phyloP scores from a whole-genome alignment of 2,329 filamentous ascomycete species.

The Phaeoacremonium minimum region DNA sequence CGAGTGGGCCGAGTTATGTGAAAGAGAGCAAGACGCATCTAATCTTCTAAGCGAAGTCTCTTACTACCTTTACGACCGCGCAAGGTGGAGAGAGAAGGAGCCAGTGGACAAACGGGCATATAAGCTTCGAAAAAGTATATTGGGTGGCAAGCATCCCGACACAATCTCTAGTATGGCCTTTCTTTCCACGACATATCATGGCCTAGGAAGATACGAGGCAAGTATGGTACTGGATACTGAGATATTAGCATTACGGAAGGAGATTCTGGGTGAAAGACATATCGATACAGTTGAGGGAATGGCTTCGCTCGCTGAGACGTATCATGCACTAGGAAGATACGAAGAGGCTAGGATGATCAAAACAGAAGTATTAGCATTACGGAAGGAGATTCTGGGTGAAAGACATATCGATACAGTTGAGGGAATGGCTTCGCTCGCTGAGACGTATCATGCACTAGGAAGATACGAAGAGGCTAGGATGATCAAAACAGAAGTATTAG shows the following conservation, averaged over 20 bases:
- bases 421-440: conserved; percentile 16
- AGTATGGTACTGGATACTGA: conserved; percentile 5
- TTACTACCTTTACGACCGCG: conserved; percentile 14
- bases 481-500: conserved; percentile 6
- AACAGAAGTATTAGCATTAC: conserved; percentile 8
- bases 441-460: conserved; percentile 12
- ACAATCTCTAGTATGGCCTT: conserved; percentile 2
- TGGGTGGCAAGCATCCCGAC: conserved; percentile 4
- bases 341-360: conserved; percentile 9
- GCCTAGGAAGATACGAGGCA: conserved; percentile 11
- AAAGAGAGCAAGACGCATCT: conserved; percentile 7
- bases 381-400: conserved; percentile 12
- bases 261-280: conserved; percentile 16
- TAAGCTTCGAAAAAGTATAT: not conserved
- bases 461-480: conserved; percentile 11
- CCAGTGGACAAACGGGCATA: conserved; percentile 11
- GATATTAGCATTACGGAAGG: conserved; percentile 8
- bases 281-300: conserved; percentile 15
- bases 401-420: conserved; percentile 16
- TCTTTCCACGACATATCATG: conserved; percentile 9
- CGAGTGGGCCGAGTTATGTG: conserved; percentile 16
- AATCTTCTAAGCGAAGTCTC: conserved; percentile 12
- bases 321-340: conserved; percentile 12
- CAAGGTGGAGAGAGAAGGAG: conserved; percentile 19
- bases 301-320: conserved; percentile 12